A percentile compares a stretch with the other conserved stretches of the same genome.
Evolutionary conservation across 805 yeast species (phyloP).

Genomic region (Hanseniaspora thailandica): DNA sequence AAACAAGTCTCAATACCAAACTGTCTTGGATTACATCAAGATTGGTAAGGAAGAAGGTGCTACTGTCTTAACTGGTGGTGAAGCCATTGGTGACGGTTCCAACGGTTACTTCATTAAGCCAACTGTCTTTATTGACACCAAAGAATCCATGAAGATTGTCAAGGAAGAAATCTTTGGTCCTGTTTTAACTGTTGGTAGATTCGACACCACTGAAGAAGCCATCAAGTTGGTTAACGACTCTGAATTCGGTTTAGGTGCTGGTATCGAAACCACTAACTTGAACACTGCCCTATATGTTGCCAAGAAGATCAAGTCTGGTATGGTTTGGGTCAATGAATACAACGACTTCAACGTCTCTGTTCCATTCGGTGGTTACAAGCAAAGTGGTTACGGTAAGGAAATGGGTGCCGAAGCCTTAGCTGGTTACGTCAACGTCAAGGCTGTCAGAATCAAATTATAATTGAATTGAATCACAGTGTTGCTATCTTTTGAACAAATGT

Average conservation of each 20-base stretch:
- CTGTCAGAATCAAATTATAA: constrained; percentile 50
- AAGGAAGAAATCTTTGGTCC: constrained; percentile 75
- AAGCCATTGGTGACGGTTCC: constrained; percentile 29
- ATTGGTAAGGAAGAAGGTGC: constrained; percentile 61
- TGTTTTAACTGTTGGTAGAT: constrained; percentile 58
- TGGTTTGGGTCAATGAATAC: constrained; percentile 71
- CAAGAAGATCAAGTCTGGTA: constrained; percentile 58
- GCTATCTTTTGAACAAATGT: constrained; percentile 37
- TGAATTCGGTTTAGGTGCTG: constrained; percentile 71
- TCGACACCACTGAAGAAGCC: constrained; percentile 56
- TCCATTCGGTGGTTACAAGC: constrained; percentile 75
- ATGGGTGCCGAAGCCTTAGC: constrained; percentile 72
- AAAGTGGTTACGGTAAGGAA: constrained; percentile 77
- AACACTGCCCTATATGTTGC: constrained; percentile 54
- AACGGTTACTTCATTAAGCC: constrained; percentile 67
- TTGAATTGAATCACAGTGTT: constrained; percentile 42
- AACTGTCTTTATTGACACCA: constrained; percentile 60
- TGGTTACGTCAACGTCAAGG: constrained; percentile 63
- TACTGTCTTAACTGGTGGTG: constrained; percentile 59
- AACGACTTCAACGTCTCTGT: constrained; percentile 63
- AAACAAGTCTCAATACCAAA: constrained; percentile 55
- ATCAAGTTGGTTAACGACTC: constrained; percentile 56
- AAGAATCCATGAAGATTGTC: constrained; percentile 49
- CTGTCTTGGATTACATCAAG: constrained; percentile 55
- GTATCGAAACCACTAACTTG: constrained; percentile 56